Evolutionary conservation across 345 rosid genomes (phyloP).

Genomic region (Erysimum cheiranthoides): DNA sequence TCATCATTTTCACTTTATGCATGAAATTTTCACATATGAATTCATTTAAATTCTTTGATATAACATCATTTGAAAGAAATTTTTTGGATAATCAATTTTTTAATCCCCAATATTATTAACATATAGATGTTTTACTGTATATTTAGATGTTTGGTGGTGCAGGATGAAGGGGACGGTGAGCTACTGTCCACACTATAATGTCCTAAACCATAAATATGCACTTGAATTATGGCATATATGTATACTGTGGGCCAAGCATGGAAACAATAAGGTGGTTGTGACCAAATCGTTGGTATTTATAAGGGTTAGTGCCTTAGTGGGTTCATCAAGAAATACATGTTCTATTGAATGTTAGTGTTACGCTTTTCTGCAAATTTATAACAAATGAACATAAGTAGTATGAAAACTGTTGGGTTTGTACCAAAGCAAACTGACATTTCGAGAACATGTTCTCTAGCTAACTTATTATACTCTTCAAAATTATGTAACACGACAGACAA

Average conservation of each 20-base stretch:
- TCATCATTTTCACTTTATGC: no score
- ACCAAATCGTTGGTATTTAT: constrained; percentile 18
- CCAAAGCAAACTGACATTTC: constrained; percentile 6
- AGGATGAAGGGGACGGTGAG: no score
- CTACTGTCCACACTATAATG: not conserved
- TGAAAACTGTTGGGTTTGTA: constrained; percentile 13
- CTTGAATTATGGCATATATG: not conserved
- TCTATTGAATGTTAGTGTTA: constrained; percentile 2
- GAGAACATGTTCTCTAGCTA: constrained; percentile 13
- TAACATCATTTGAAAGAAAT: no score
- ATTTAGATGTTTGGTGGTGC: no score
- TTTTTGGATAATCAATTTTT: no score
- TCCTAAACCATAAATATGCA: not conserved
- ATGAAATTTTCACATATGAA: no score
- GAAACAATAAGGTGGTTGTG: not conserved
- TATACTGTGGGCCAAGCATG: not conserved
- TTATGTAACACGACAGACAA: constrained; percentile 13
- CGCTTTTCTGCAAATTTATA: not conserved
- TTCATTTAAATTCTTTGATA: no score
- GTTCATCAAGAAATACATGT: constrained; percentile 14
- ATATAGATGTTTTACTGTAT: no score
- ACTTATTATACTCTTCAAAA: not conserved
- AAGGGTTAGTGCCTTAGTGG: constrained; percentile 21
- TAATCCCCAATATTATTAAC: no score
- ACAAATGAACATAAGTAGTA: not conserved